Evolutionary conservation across 192 early-diverging fungal species (phyloP).

Genomic region (Coemansia sp.): DNA sequence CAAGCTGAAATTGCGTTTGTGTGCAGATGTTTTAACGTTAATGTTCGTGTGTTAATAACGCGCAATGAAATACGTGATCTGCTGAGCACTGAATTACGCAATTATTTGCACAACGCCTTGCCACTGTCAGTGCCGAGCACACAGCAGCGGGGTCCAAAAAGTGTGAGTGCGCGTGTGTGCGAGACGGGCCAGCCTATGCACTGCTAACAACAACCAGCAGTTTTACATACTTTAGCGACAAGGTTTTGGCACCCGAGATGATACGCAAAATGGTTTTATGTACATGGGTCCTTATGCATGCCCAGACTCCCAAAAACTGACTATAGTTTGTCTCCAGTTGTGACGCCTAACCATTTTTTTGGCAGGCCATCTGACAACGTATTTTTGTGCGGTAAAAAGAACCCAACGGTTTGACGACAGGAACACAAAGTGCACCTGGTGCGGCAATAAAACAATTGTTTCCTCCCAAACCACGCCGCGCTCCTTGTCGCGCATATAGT

Average conservation of each 20-base stretch:
- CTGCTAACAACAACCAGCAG: constrained; percentile 72
- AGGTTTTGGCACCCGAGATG: constrained; percentile 76
- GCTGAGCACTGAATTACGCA: constrained; percentile 56
- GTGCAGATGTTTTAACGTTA: constrained; percentile 90
- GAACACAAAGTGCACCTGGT: constrained; percentile 90
- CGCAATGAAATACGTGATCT: constrained; percentile 34
- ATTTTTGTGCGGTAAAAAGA: constrained; percentile 94
- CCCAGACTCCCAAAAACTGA: constrained; percentile 75
- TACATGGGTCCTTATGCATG: constrained; percentile 80
- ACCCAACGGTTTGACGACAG: constrained; percentile 96
- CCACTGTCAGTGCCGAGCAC: constrained; percentile 56
- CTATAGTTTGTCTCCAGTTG: constrained; percentile 82
- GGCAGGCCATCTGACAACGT: constrained; percentile 85
- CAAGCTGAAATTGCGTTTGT: constrained; percentile 79
- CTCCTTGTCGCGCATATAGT: constrained; percentile 97
- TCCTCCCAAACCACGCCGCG: constrained; percentile 99
- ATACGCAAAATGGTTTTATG: constrained; percentile 72
- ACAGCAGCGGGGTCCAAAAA: constrained; percentile 8
- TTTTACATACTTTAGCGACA: constrained; percentile 83
- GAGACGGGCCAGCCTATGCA: constrained; percentile 8
- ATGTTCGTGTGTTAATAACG: constrained; percentile 91
- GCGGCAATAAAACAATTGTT: constrained; percentile 92
- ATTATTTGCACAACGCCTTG: constrained; percentile 63
- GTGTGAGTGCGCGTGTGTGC: constrained; percentile 32
- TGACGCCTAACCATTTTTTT: constrained; percentile 83